Conservation (phyloP, 2,329 filamentous ascomycete species). For the Trichophyton simii region DNA sequence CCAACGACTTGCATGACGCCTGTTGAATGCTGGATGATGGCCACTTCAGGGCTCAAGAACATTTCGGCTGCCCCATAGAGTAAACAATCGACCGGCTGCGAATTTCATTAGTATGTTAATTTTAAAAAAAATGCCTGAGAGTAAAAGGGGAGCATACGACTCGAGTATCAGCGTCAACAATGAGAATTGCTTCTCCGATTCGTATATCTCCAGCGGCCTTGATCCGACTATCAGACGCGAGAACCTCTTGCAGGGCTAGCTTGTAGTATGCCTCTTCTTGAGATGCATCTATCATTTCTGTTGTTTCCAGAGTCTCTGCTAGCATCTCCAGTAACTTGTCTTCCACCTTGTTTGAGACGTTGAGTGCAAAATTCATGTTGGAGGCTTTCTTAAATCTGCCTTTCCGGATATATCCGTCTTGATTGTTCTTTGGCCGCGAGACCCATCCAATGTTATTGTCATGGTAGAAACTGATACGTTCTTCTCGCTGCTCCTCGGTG, state of each 20-base stretch:
- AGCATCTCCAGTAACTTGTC: conserved; percentile 36
- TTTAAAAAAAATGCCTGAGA: background rate
- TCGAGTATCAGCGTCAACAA: conserved; percentile 58
- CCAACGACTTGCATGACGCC: conserved; percentile 65
- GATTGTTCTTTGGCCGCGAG: conserved; percentile 36
- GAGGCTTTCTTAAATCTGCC: conserved; percentile 64
- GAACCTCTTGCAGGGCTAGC: conserved; percentile 31
- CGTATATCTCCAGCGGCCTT: conserved; percentile 72
- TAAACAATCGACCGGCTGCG: conserved; percentile 48
- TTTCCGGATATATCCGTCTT: conserved; percentile 39
- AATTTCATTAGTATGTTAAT: background rate
- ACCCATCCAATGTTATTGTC: conserved; percentile 41
- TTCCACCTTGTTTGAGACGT: conserved; percentile 50
- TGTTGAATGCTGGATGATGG: conserved; percentile 59
- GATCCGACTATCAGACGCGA: conserved; percentile 42
- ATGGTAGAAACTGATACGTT: conserved; percentile 37
- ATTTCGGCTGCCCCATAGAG: conserved; percentile 60
- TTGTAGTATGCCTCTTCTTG: conserved; percentile 34
- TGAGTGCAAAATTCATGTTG: conserved; percentile 62
- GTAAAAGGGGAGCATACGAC: conserved; percentile 26
- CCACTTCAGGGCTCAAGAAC: conserved; percentile 56
- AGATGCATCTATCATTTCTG: conserved; percentile 22
- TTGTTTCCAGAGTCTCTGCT: conserved; percentile 6
- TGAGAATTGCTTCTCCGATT: conserved; percentile 63
- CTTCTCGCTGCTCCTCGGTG: conserved; percentile 31